phyloP scores from a whole-genome alignment of 2,329 filamentous ascomycete genomes.

The Colletotrichum truncatum region DNA sequence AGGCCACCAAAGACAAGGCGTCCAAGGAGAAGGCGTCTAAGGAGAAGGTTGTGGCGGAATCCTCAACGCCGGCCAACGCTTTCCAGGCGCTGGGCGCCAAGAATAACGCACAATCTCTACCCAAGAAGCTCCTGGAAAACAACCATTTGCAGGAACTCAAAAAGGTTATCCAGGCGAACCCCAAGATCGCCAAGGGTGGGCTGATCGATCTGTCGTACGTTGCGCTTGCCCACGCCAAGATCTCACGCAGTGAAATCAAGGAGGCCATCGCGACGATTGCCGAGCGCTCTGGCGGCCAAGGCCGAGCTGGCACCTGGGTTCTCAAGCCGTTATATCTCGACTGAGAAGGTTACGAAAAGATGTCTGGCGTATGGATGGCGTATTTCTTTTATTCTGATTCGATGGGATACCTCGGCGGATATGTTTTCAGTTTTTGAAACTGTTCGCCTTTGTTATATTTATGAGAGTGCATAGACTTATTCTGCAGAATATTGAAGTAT shows the following conservation, averaged over 20 bases:
- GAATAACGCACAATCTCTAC: not conserved
- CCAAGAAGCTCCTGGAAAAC: constrained; percentile 37
- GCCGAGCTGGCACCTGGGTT: constrained; percentile 9
- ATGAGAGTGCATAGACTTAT: not conserved
- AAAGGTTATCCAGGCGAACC: constrained; percentile 42
- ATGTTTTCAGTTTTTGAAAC: not conserved
- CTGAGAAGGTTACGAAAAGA: not conserved
- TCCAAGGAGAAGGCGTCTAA: no score
- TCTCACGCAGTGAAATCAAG: constrained; percentile 30
- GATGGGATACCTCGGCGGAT: constrained; percentile 21
- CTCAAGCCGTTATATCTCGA: constrained; percentile 14
- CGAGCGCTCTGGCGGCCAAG: constrained; percentile 18
- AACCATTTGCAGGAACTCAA: constrained; percentile 49
- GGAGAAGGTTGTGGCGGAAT: constrained; percentile 44
- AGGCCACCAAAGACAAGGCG: constrained; percentile 19
- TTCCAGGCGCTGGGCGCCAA: constrained; percentile 43
- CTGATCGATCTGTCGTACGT: constrained; percentile 28
- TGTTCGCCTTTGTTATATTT: constrained; percentile 9
- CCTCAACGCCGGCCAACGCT: constrained; percentile 41
- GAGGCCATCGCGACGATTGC: constrained; percentile 23
- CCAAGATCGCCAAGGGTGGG: constrained; percentile 30
- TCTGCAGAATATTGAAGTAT: not conserved
- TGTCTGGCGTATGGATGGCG: constrained; percentile 6
- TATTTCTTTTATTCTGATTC: constrained; percentile 18
- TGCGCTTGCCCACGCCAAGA: constrained; percentile 27